phyloP scores from a whole-genome alignment of 1,284 basidiomycete genomes.

The Sanguinoderma infundibulare region DNA sequence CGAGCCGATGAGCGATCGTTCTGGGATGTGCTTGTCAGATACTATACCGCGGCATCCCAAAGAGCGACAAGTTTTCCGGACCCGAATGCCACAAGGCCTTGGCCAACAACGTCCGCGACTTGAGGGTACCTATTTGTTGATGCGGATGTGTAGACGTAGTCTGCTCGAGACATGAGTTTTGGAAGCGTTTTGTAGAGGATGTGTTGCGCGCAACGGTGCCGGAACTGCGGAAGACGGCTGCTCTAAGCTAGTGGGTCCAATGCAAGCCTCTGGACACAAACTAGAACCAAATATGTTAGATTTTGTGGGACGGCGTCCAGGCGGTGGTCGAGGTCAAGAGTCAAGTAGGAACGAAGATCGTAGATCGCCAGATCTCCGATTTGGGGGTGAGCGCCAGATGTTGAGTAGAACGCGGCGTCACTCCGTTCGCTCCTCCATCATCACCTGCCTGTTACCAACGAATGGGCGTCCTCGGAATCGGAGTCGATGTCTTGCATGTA shows the following conservation, averaged over 20 bases:
- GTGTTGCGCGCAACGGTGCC: not conserved
- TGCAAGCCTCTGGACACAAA: not conserved
- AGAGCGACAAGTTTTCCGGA: constrained; percentile 78
- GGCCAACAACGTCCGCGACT: constrained; percentile 59
- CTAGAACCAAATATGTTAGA: not conserved
- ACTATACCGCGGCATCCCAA: constrained; percentile 70
- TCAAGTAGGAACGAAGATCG: constrained; percentile 1
- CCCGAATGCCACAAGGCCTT: constrained; percentile 76
- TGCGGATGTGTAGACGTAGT: constrained; percentile 74
- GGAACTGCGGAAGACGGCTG: not conserved
- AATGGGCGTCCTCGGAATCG: constrained; percentile 74
- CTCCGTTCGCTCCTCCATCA: not conserved
- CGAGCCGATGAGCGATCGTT: constrained; percentile 3
- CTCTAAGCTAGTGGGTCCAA: not conserved
- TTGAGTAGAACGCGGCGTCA: constrained; percentile 6
- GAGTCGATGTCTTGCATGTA: constrained; percentile 77
- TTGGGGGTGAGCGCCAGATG: constrained; percentile 5
- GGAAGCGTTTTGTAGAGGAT: not conserved
- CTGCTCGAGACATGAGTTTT: constrained; percentile 39
- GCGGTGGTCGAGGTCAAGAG: not conserved
- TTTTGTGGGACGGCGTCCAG: constrained; percentile 14
- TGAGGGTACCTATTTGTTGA: constrained; percentile 79
- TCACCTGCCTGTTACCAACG: not conserved
- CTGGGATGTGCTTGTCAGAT: not conserved
- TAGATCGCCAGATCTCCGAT: constrained; percentile 20